Percentiles rank a stretch among this genome's conserved stretches.
Conservation (phyloP, 169 alveolate genomes). For the Plasmodium coatneyi region DNA sequence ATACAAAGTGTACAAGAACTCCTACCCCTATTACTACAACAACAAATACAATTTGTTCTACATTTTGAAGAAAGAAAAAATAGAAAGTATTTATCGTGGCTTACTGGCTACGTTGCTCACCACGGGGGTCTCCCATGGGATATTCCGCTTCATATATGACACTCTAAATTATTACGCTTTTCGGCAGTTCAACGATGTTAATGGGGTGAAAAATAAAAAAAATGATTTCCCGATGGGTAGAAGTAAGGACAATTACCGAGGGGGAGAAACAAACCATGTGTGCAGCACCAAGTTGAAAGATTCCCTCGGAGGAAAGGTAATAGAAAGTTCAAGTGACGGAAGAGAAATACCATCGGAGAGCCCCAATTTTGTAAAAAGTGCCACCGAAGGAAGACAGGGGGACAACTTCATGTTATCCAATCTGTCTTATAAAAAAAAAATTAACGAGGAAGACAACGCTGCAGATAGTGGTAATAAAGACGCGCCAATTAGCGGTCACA, state of each 20-base stretch:
- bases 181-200: slow-evolving; percentile 4
- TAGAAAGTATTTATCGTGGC: slow-evolving; percentile 73
- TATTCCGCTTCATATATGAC: slow-evolving; percentile 57
- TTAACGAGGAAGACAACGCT: background rate
- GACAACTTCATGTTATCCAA: background rate
- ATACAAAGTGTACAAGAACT: slow-evolving; percentile 66
- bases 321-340: background rate
- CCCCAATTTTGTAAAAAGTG: background rate
- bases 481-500: background rate
- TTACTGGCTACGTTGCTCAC: slow-evolving; percentile 64
- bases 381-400: background rate
- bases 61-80: slow-evolving; percentile 59
- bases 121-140: slow-evolving; percentile 62
- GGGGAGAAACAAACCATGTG: background rate
- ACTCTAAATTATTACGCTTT: slow-evolving; percentile 21
- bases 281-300: background rate
- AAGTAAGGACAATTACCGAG: background rate
- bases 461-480: background rate
- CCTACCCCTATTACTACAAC: slow-evolving; percentile 73
- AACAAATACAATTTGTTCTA: slow-evolving; percentile 64
- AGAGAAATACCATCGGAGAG: background rate
- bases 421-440: background rate
- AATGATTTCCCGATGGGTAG: background rate
- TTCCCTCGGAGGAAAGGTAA: background rate
- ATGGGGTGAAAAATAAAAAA: background rate